Base-by-base conservation (phyloP, 1,284 basidiomycete species). In the Ustilago sp. region DNA sequence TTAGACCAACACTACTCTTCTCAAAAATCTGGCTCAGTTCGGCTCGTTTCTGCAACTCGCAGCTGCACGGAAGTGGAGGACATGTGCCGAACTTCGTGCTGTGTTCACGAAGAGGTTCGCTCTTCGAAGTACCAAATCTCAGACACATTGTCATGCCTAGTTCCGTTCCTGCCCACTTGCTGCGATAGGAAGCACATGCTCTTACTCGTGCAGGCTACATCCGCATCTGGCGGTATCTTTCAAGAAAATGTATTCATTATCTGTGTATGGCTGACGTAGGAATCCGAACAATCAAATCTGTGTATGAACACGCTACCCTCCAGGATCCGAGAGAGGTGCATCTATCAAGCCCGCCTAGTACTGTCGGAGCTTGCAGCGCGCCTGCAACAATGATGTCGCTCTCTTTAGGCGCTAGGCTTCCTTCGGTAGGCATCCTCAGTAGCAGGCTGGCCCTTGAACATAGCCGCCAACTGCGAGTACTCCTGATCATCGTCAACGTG, bases 401-500 rank as follows among this genome's bases (percentile, higher is more conserved):
- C n/a, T 45, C 9, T 28, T 32, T 62, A 50, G 45, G 63, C 71
- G 31, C 68, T 64, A 32, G 69, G 70, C 67, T 77, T 77, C 43
- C 43, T 67, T 19, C 75, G 61, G 66, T 80, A 85, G 19, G 70
- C 71, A 43, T 83, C 76, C 66, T 83, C 80, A 19, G 50, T 68
- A 2, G 76, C 51, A 12, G 83, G 80, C 51, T 77, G 63, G n/a
- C 80, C 76, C 63, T 77, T 77, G 63, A 80, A 79, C 65, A 77
- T 74, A 35, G 63, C 74, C 5, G 72, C 69, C 15, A 85, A 69
- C 45, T 68, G 60, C 53, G 80, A 63, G 69, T 85, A 88, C 53
- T 86, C 86, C 53, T 86, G 74, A 69, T 87, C 87, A 51, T 83
- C 78, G 5, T 79, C 72, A 17, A 86, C 62, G 61, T 82, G 79